Base-by-base conservation (phyloP, 2,329 filamentous ascomycete species). In the Calcarisporium arbuscula region DNA sequence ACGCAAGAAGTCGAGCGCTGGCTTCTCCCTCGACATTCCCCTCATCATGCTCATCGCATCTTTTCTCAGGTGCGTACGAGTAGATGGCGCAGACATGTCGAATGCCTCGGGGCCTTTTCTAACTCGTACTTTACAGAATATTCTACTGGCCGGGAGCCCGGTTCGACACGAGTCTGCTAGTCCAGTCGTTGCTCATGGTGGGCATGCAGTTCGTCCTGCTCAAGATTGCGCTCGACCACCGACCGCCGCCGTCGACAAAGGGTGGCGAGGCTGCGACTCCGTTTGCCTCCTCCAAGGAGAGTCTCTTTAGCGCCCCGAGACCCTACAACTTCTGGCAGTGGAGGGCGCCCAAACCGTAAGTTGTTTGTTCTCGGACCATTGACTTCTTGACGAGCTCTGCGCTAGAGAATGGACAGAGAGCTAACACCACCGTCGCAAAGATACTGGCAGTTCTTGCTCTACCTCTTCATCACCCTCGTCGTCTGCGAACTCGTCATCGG, bases 251-350 rank as follows among this genome's bases (percentile, higher is more conserved):
- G 17, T 68, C 74, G 5, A 67, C 69, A 34, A 79, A 75, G 57
- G 76, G 76, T 25, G 76, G 77, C 37, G 76, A 79, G 32, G 65
- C 71, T 6, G 65, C 70, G 4, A 43, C 67, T 16, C 84, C 85
- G 10, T 88, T 89, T 54, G 66, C 73, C 3, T 73, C 70, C 16
- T 51, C 64, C 7, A 55, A 67, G 25, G 62, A 68, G 42, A 61
- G 54, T 8, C 17, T 50, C 6, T 52, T 52, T 39, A 48, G 50
- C 8, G 50, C 50, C n/a, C 67, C 65, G 41, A 67, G 85, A 17
- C 85, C 85, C 1, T 89, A 80, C 53, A 74, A 79, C 50, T 90
- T 90, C 56, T 90, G 85, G 85, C 83, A 85, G 58, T 90, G 85
- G 85, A 72, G 77, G 37, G 76, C 74, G 15, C 70, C 78, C 6